A percentile compares a stretch with the other conserved stretches of the same genome.
Evolutionary conservation across 148 eudicot species (phyloP).

Genomic region (Selenicereus undatus): DNA sequence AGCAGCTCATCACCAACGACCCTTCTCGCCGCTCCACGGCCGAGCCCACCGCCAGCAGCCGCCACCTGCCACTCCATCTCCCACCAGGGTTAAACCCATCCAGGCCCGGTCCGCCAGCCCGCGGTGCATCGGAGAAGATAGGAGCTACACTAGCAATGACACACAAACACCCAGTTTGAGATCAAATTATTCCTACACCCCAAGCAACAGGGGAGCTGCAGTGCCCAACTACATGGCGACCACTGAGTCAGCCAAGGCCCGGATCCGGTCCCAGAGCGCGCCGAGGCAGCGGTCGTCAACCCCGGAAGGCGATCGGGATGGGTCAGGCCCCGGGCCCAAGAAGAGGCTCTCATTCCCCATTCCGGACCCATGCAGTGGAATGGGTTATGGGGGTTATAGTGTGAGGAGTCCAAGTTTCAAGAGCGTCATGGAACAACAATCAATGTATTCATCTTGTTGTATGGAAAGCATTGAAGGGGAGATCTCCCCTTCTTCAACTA

Average conservation of each 20-base stretch:
- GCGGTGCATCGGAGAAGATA: constrained; percentile 39
- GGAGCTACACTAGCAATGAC: constrained; percentile 27
- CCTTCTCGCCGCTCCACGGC: constrained; percentile 55
- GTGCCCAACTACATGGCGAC: constrained; percentile 76
- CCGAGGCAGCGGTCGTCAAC: constrained; percentile 71
- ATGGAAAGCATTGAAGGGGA: constrained; percentile 63
- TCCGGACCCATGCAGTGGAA: constrained; percentile 42
- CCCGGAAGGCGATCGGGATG: constrained; percentile 52
- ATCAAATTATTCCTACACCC: constrained; percentile 46
- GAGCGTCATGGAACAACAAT: constrained; percentile 60
- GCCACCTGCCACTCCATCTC: constrained; percentile 52
- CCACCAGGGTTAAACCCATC: constrained; percentile 47
- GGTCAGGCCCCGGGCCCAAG: constrained; percentile 26
- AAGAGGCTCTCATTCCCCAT: constrained; percentile 66
- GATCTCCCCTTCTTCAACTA: constrained; percentile 75
- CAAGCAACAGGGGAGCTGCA: constrained; percentile 19
- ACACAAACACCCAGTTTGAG: constrained; percentile 64
- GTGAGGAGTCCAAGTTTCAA: constrained; percentile 71
- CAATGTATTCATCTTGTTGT: constrained; percentile 66
- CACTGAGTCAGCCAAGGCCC: constrained; percentile 71
- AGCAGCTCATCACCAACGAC: constrained; percentile 29
- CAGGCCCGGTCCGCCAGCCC: constrained; percentile 80
- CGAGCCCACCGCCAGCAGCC: constrained; percentile 30
- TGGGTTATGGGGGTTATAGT: constrained; percentile 30
- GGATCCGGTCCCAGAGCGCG: constrained; percentile 61